Evolutionary conservation across 169 alveolate species (phyloP), one percentile per base, ranked within the genome.

Genomic region (Cyclospora cayetanensis): DNA sequence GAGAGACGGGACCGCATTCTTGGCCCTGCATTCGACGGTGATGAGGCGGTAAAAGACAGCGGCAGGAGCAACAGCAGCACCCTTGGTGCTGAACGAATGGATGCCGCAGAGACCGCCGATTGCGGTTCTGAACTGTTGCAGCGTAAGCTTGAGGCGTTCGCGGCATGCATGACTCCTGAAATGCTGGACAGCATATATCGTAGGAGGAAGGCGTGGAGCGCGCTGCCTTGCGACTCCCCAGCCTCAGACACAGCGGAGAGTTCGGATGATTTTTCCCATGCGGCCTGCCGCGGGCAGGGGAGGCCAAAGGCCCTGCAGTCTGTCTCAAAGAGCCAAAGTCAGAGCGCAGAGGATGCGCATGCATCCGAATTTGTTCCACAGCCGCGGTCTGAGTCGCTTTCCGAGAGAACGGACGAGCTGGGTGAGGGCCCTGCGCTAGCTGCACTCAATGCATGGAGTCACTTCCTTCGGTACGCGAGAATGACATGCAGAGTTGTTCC

Each of bases 91-190:
- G 72, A 31, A 34, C n/a, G n/a, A n/a, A 3, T 72, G 15, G 89
- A 39, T 37, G 53, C 50, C 42, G 74, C 4, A 22, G 12, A 31
- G 18, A 9, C 2, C 15, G 27, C 74, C 31, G 74, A 72, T n/a
- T 25, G 89, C 74, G 89, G 89, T 34, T n/a, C 7, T 12, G 89
- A 34, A 72, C 52, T 79, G 15, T 41, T 79, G 27, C 66, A 50
- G 52, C 41, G 74, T 25, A 79, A 79, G 31, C 53, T 79, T 50
- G 46, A 41, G 12, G 89, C 89, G 0, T 79, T 79, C 39, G 89
- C 89, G 25, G 89, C 68, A 29, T 79, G 89, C 74, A 79, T 79
- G 89, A 34, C 29, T 25, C 68, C 89, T 3, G 89, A 79, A 50
- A 50, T 72, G 7, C 52, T 79, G 52, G 89, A 79, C 37, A 50